Conservation (phyloP, 1,139 yeast genomes). For the Nakaseomyces delphensis region DNA sequence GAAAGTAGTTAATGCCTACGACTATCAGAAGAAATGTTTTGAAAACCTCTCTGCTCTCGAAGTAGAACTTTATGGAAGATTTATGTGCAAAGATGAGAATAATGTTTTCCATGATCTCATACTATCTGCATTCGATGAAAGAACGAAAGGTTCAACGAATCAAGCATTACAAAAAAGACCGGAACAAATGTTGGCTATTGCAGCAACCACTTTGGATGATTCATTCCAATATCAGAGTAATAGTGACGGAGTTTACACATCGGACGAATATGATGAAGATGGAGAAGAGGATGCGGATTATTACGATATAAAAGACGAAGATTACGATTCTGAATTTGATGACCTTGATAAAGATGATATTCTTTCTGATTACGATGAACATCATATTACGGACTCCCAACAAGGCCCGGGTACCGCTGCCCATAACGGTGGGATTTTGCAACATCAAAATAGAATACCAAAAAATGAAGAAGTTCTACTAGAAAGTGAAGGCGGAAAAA, state of each 20-base stretch:
- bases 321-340: conserved; percentile 14
- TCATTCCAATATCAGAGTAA: not conserved
- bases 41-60: conserved; percentile 24
- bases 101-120: conserved; percentile 23
- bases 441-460: not conserved
- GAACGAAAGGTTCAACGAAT: conserved; percentile 15
- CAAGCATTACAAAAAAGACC: not conserved
- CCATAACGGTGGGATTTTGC: not conserved
- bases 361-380: conserved; percentile 5
- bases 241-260: conserved; percentile 17
- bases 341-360: conserved; percentile 20
- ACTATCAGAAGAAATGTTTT: conserved; percentile 21
- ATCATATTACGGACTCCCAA: not conserved
- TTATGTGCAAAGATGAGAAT: conserved; percentile 27
- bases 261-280: conserved; percentile 20
- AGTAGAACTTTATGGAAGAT: conserved; percentile 25
- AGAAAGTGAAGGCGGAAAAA: conserved; percentile 13
- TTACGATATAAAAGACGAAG: conserved; percentile 17
- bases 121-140: conserved; percentile 23
- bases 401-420: not conserved
- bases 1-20: conserved; percentile 26
- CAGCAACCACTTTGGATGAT: not conserved
- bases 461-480: conserved; percentile 14
- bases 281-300: conserved; percentile 18
- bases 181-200: not conserved